These are phyloP conservation scores for Aureobasidium sp. DNA, from an alignment of 2,329 filamentous ascomycete genomes.

Conservation along the genomic window DNA sequence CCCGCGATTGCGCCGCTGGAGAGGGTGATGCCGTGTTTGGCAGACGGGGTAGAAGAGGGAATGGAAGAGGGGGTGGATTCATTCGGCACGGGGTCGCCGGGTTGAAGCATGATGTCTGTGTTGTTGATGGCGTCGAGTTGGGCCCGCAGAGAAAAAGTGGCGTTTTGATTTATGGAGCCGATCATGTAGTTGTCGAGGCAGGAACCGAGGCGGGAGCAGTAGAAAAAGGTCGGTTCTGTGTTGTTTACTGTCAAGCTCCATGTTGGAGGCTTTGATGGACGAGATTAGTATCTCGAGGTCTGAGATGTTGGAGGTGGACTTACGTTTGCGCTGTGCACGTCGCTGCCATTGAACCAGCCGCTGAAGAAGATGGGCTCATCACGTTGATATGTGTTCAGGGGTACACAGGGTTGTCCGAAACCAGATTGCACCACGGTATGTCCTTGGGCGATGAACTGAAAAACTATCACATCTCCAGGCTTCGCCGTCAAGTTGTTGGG, in stretches of 20 bases:
- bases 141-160: constrained; percentile 22
- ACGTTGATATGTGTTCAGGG: constrained; percentile 24
- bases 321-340: neutral
- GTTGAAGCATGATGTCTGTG: constrained; percentile 29
- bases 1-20: constrained; percentile 38
- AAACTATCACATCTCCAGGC: constrained; percentile 37
- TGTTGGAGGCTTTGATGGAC: constrained; percentile 19
- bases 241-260: constrained; percentile 47
- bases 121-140: constrained; percentile 22
- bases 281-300: neutral
- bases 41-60: constrained; percentile 18
- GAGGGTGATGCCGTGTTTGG: constrained; percentile 23
- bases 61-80: constrained; percentile 28
- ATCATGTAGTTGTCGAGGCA: constrained; percentile 65
- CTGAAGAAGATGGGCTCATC: constrained; percentile 23
- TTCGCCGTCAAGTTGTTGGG: constrained; percentile 34
- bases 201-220: constrained; percentile 60
- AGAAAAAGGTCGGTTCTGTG: constrained; percentile 60
- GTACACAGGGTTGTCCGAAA: constrained; percentile 37
- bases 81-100: constrained; percentile 35
- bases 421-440: constrained; percentile 39
- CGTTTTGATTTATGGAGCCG: constrained; percentile 62
- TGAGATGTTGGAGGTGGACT: neutral
- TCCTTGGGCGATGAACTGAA: constrained; percentile 37
- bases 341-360: constrained; percentile 21